Conservation (phyloP, 139 green algal species). For the Nannochloris sp. region DNA sequence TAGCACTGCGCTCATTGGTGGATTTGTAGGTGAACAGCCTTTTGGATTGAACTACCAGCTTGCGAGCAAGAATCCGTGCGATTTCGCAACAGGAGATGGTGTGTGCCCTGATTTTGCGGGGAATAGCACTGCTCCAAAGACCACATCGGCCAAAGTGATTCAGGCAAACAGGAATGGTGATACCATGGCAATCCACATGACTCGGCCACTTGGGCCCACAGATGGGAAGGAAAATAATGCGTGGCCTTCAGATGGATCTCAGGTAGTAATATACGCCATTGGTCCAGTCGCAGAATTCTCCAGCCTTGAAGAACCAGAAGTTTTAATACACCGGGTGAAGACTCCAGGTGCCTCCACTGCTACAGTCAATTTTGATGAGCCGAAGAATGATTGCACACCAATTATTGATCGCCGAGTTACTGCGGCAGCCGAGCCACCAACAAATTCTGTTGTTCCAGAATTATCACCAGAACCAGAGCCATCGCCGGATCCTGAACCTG, state of each 20-base stretch:
- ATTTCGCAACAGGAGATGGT: slow-evolving; percentile 3
- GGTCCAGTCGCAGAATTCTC: slow-evolving; percentile 13
- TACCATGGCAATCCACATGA: slow-evolving; percentile 2
- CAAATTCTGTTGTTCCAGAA: too few relatives aligned
- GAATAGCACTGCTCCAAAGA: background rate
- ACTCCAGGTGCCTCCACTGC: background rate
- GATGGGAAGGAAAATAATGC: background rate
- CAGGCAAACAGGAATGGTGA: background rate
- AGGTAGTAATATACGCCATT: slow-evolving; percentile 10
- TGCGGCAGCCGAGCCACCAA: background rate
- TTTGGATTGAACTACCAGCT: slow-evolving; percentile 18
- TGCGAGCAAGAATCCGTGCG: background rate
- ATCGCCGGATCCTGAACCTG: too few relatives aligned
- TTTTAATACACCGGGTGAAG: slow-evolving; percentile 15
- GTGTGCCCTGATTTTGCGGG: background rate
- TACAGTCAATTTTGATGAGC: background rate
- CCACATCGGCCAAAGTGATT: background rate
- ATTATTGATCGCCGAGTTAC: slow-evolving; percentile 2
- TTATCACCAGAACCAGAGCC: too few relatives aligned
- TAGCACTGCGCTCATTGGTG: slow-evolving; percentile 5
- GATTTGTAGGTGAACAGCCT: slow-evolving; percentile 10
- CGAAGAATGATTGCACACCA: background rate
- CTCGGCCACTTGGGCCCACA: background rate
- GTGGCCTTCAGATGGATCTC: slow-evolving; percentile 9
- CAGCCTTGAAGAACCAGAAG: background rate